Evolutionary conservation across 1,284 basidiomycete genomes (phyloP), one percentile per base, ranked within the genome.

Genomic region (Melampsora americana): DNA sequence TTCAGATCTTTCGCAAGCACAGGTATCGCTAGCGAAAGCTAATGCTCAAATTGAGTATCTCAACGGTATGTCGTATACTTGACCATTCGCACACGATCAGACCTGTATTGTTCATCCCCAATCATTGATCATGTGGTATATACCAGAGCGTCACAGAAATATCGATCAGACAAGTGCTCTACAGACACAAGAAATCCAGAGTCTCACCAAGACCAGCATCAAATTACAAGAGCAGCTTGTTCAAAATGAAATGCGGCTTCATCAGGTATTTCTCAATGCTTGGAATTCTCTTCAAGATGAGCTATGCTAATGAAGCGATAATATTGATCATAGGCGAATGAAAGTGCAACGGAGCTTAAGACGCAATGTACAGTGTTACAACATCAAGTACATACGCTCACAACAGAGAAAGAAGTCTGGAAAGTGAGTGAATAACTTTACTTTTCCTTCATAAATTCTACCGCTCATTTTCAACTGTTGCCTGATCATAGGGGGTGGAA

Each of bases 351-450:
- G 50, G 83, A 85, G 26, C 85, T 88, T 1, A 88, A 87, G 77
- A 84, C 85, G 44, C 85, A 86, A 16, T 83, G 89, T 35, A 91
- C 93, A 77, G 88, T 90, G 77, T 84, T 92, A 50, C 88, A 92
- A 6, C 92, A 91, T 79, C 93, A 96, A 80, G 88, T 86, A 77
- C 90, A 92, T 0, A 93, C 91, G 80, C 86, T 95, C 42, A 88
- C 90, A 39, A 92, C 93, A 0, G 95, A 97, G 86, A 93, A 92
- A 85, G 90, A 90, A 80, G 90, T 94, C 59, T 93, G 90, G 90
- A 91, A 92, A 88, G 92, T 91, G 69, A 68, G 88, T 14, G 18
- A 11, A 14, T 20, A 26, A 18, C 62, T 35, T 39, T 35, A 39
- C 78, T 3, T 26, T 50, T 67, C 9, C 39, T 39, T 16, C 28